phyloP scores from a whole-genome alignment of 108 stramenopile genomes.

The Tribonema minus region DNA sequence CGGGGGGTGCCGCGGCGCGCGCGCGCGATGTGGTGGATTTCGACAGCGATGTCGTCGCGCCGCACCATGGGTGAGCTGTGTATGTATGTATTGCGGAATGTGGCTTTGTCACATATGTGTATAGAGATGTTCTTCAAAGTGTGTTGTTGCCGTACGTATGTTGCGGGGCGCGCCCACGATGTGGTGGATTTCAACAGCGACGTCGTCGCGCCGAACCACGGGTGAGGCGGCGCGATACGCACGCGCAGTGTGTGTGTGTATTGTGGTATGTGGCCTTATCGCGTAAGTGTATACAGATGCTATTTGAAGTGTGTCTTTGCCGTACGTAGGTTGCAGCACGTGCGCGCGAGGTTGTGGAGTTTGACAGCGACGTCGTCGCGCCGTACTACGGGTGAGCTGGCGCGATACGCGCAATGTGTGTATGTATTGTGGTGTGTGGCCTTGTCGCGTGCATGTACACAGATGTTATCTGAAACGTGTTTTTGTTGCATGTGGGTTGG shows the following conservation, averaged over 20 bases:
- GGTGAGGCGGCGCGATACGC: too few relatives aligned
- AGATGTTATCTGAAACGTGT: too few relatives aligned
- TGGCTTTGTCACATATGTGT: too few relatives aligned
- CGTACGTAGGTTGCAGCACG: neutral
- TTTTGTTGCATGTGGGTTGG: too few relatives aligned
- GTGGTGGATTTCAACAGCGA: conserved; percentile 44
- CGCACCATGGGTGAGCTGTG: conserved; percentile 48
- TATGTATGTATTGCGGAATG: too few relatives aligned
- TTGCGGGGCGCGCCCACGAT: neutral
- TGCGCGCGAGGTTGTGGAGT: conserved; percentile 12
- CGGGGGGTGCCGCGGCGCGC: neutral
- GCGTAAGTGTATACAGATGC: too few relatives aligned
- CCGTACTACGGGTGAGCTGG: conserved; percentile 49
- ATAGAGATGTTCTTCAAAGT: conserved; percentile 32
- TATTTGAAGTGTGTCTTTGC: conserved; percentile 4
- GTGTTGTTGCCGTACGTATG: neutral
- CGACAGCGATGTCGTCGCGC: conserved; percentile 42
- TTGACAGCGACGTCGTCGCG: conserved; percentile 44
- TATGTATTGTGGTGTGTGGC: too few relatives aligned
- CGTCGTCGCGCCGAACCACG: conserved; percentile 47
- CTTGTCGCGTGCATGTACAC: too few relatives aligned
- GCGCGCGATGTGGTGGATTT: conserved; percentile 24
- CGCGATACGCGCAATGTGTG: too few relatives aligned
- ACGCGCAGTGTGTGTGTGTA: too few relatives aligned
- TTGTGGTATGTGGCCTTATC: too few relatives aligned